Evolutionary conservation across 176 grass and related monocot genomes (phyloP).

Genomic region (Oryza rufipogon): DNA sequence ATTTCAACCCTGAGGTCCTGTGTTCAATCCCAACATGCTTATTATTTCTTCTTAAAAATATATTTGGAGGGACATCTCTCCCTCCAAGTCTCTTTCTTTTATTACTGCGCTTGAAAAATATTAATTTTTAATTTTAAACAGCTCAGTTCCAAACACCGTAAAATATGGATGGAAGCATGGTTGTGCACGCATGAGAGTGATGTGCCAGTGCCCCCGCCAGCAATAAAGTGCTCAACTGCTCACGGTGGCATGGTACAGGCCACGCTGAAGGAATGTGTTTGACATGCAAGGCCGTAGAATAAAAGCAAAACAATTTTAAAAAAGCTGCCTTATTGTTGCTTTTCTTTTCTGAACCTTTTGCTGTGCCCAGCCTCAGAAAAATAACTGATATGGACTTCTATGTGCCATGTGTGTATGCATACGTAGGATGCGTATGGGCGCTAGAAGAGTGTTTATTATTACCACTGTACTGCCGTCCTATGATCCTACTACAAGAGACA

Average conservation of each 20-base stretch:
- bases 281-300: background rate
- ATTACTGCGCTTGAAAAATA: no score
- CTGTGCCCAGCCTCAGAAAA: background rate
- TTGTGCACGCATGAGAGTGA: background rate
- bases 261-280: background rate
- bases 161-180: background rate
- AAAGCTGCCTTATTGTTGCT: background rate
- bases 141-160: no score
- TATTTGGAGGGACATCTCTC: no score
- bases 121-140: no score
- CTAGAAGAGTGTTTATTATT: background rate
- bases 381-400: background rate
- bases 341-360: background rate
- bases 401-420: background rate
- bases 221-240: background rate
- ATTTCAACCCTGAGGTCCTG: no score
- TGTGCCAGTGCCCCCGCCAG: background rate
- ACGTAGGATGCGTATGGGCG: background rate
- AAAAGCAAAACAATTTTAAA: background rate
- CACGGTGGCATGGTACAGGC: background rate
- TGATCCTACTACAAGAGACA: conserved; percentile 2
- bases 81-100: no score
- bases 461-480: conserved; percentile 1
- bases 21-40: no score
- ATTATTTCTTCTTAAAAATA: no score